These are phyloP conservation scores for Triticum dicoccoides DNA, from an alignment of 176 grass and related monocot species.

Conservation along the genomic window DNA sequence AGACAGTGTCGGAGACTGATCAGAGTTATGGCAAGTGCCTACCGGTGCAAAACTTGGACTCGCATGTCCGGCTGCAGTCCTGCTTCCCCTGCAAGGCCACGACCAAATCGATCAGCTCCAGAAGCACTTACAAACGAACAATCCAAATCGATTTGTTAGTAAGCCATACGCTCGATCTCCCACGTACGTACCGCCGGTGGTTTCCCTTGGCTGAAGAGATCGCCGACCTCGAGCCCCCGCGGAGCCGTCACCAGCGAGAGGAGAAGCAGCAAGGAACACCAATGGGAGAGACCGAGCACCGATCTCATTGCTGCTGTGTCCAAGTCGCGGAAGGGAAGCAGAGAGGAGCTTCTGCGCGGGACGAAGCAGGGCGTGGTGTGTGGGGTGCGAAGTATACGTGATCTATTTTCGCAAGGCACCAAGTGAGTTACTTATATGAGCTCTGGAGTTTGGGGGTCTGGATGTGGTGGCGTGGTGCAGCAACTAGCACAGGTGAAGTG, in stretches of 20 bases:
- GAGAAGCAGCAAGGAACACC: constrained; percentile 30
- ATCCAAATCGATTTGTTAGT: background rate
- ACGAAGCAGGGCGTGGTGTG: background rate
- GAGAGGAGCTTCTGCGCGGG: constrained; percentile 2
- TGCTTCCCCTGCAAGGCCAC: constrained; percentile 44
- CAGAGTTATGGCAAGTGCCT: background rate
- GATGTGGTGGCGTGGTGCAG: background rate
- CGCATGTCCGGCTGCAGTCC: constrained; percentile 74
- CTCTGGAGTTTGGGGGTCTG: background rate
- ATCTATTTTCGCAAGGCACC: background rate
- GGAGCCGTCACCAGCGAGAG: constrained; percentile 30
- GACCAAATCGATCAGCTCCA: background rate
- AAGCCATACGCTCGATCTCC: background rate
- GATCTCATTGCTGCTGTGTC: constrained; percentile 22
- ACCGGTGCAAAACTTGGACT: constrained; percentile 63
- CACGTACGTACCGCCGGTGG: constrained; percentile 26
- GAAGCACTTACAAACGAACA: background rate
- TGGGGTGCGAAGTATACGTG: background rate
- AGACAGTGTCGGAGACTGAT: too few relatives aligned
- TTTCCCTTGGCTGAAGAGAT: constrained; percentile 27
- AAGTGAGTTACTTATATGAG: constrained; percentile 26
- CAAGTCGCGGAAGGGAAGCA: constrained; percentile 19
- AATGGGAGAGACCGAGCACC: background rate
- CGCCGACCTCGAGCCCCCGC: constrained; percentile 39
- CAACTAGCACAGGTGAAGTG: background rate